Evolutionary conservation across 345 rosid species (phyloP), one percentile per base, ranked within the genome.

Genomic region (Ceriops zippeliana): DNA sequence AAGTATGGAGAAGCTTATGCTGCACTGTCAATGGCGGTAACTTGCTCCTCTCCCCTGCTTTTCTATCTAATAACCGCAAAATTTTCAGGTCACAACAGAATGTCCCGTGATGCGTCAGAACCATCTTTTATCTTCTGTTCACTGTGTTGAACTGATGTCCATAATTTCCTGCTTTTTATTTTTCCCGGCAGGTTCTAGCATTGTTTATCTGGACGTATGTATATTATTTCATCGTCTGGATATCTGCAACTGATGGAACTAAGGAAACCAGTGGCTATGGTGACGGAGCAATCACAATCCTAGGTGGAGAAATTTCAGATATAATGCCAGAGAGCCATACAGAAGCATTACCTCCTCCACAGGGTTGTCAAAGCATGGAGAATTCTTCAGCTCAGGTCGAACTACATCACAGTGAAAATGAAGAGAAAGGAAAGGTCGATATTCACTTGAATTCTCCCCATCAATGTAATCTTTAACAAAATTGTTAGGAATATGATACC

Each of bases 1-100:
- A 57, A 67, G 0, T 56, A 75, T 24, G 87, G 79, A 59, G 60
- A 58, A 65, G 68, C 82, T 34, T 84, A 77, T 68, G 83, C 70
- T 75, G 81, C 83, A 9, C 81, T 84, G 31, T 84, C 87, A 13
- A 62, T 79, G 85, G 87, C 87, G 59, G 87, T 83, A 6, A 9
- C 15, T 22, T 0, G 37, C 9, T 7, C 24, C 19, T 53, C 27
- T 11, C 46, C 15, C 46, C 49, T 4, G 0, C 16, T 38, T 11
- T 2, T 38, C 47, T 38, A 38, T 38, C 13, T 42, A 42, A 13
- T 13, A 42, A 42, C 49, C 13, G 10, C 17, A 13, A 42, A 42
- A 42, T 42, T 42, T 42, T 42, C 17, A 0, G 49, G 49, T 42
- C 17, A 42, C 49, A 13, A 13, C 49, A 42, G 49, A 42, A 42